These are phyloP conservation scores for Aspergillus kassunensis DNA, from an alignment of 495 filamentous ascomycete genomes.

Conservation along the genomic window DNA sequence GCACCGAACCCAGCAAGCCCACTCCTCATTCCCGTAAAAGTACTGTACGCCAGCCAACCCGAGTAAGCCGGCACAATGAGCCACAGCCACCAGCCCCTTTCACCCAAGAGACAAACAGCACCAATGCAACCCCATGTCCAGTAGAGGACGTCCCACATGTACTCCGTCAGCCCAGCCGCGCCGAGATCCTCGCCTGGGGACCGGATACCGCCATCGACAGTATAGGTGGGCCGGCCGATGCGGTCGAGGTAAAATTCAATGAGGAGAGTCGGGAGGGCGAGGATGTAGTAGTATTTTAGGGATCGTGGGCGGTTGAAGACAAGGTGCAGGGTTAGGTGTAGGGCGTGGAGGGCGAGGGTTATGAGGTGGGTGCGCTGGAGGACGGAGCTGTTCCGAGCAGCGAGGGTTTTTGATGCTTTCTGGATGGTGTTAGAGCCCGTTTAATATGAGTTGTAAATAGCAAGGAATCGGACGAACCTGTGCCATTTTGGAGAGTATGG, in stretches of 20 bases:
- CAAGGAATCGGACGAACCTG: conserved; percentile 26
- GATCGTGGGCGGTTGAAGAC: conserved; percentile 64
- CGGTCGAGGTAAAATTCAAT: conserved; percentile 83
- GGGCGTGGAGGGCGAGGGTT: conserved; percentile 60
- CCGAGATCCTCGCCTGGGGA: conserved; percentile 83
- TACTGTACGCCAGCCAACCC: conserved; percentile 60
- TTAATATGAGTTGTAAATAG: neutral
- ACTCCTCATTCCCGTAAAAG: conserved; percentile 60
- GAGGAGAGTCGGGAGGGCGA: conserved; percentile 67
- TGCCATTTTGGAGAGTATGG: conserved; percentile 22
- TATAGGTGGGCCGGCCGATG: conserved; percentile 72
- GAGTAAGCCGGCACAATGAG: conserved; percentile 66
- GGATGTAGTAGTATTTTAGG: conserved; percentile 63
- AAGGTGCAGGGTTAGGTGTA: conserved; percentile 70
- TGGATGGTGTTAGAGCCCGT: conserved; percentile 33
- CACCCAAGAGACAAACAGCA: conserved; percentile 63
- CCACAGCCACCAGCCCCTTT: conserved; percentile 76
- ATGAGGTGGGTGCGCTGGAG: conserved; percentile 79
- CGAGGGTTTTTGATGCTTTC: conserved; percentile 93
- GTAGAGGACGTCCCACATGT: conserved; percentile 95
- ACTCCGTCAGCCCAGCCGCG: conserved; percentile 87
- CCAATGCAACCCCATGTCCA: conserved; percentile 74
- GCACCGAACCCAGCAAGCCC: conserved; percentile 58
- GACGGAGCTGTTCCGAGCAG: conserved; percentile 67
- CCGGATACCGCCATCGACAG: conserved; percentile 61